These are phyloP conservation scores for Chaetothyriales sp. DNA, from an alignment of 2,329 filamentous ascomycete genomes.

Conservation along the genomic window DNA sequence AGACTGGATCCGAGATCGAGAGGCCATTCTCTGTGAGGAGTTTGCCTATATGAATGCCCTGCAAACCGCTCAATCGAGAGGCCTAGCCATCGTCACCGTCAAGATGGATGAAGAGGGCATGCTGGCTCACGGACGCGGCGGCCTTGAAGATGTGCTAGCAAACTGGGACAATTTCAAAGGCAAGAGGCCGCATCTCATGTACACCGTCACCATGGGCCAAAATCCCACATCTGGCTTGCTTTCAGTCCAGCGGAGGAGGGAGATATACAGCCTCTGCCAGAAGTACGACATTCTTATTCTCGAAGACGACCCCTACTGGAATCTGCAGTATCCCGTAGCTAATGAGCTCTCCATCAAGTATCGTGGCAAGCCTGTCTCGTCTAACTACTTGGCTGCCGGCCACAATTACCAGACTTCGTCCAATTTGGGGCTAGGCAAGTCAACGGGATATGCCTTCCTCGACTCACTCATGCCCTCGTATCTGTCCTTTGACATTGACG, in stretches of 20 bases:
- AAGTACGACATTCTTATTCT: constrained; percentile 81
- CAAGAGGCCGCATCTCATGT: constrained; percentile 68
- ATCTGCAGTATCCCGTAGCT: constrained; percentile 73
- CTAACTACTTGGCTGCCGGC: constrained; percentile 22
- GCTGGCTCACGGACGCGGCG: constrained; percentile 56
- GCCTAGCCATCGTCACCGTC: constrained; percentile 60
- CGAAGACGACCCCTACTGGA: constrained; percentile 95
- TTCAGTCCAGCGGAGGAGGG: constrained; percentile 56
- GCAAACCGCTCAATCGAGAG: constrained; percentile 51
- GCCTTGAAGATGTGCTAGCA: constrained; percentile 61
- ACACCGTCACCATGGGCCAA: constrained; percentile 85
- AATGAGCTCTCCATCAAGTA: constrained; percentile 27
- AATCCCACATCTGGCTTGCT: constrained; percentile 73
- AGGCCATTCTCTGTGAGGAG: constrained; percentile 65
- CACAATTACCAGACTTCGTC: constrained; percentile 27
- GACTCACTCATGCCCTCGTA: constrained; percentile 76
- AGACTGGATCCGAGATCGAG: constrained; percentile 54
- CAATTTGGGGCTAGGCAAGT: constrained; percentile 26
- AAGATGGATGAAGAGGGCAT: constrained; percentile 70
- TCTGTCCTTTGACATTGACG: constrained; percentile 66
- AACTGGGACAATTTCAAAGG: constrained; percentile 70
- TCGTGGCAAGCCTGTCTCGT: constrained; percentile 19
- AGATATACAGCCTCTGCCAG: constrained; percentile 68
- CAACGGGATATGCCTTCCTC: constrained; percentile 60
- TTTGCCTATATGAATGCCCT: constrained; percentile 72